Conservation (phyloP, 768 basidiomycete species). For the Mycena galopus region DNA sequence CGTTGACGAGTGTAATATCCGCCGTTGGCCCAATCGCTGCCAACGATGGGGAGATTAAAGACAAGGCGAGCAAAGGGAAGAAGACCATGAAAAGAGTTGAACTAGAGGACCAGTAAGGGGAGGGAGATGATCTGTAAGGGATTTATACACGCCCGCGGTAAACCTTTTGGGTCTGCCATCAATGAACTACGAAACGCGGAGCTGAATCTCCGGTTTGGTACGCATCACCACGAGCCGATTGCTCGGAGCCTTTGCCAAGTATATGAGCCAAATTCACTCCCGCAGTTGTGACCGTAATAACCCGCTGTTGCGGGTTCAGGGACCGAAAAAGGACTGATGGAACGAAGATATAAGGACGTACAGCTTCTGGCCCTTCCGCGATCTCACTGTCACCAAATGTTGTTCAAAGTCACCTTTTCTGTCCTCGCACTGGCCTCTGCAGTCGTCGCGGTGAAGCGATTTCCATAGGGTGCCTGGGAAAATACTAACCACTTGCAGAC, state of each 20-base stretch:
- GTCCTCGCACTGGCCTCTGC: slow-evolving; percentile 24
- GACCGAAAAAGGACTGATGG: neutral
- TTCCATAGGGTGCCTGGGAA: no score
- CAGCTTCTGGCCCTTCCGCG: neutral
- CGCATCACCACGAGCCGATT: neutral
- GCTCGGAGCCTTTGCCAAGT: neutral
- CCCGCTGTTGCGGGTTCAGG: no score
- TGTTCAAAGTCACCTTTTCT: slow-evolving; percentile 12
- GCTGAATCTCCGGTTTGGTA: neutral
- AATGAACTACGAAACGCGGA: neutral
- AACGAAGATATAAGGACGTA: neutral
- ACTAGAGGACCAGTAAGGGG: neutral
- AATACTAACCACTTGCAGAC: no score
- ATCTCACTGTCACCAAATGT: slow-evolving; percentile 3
- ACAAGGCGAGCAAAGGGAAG: slow-evolving; percentile 1
- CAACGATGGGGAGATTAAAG: neutral
- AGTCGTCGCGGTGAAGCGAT: slow-evolving; percentile 28
- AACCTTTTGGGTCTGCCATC: neutral
- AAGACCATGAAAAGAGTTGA: slow-evolving; percentile 1
- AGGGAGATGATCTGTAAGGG: neutral
- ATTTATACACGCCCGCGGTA: neutral
- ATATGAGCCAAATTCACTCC: neutral
- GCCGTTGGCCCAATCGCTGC: slow-evolving; percentile 13
- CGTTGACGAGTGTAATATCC: slow-evolving; percentile 49
- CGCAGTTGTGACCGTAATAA: neutral